Percentiles rank a stretch among this genome's conserved stretches.
These are phyloP conservation scores for Lycium barbarum DNA, from an alignment of 257 asterid genomes.

Conservation along the genomic window DNA sequence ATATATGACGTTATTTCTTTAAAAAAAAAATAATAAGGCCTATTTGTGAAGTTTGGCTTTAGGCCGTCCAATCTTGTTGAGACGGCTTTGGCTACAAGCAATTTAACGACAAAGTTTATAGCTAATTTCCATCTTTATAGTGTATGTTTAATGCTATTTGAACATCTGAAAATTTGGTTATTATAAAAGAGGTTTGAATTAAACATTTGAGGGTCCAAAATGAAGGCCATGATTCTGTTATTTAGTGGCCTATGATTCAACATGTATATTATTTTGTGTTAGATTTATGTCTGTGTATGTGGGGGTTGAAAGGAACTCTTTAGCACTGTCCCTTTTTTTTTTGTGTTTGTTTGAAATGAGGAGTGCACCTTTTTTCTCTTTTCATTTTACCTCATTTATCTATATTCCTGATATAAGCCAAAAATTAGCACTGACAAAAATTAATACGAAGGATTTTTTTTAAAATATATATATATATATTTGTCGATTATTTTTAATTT, in stretches of 20 bases:
- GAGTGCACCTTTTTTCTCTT: background rate
- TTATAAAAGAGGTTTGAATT: background rate
- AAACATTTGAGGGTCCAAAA: background rate
- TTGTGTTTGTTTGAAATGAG: background rate
- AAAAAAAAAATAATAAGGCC: too few species aligned
- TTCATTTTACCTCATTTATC: background rate
- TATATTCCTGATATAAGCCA: background rate
- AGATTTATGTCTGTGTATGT: background rate
- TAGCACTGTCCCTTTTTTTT: background rate
- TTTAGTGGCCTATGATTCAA: constrained; percentile 33
- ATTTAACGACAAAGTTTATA: too few species aligned
- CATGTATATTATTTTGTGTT: background rate
- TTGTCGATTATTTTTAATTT: too few species aligned
- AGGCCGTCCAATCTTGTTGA: too few species aligned
- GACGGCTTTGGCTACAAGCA: too few species aligned
- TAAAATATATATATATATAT: too few species aligned
- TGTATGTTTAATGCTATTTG: background rate
- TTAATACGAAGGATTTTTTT: background rate
- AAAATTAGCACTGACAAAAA: background rate
- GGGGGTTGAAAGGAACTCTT: background rate
- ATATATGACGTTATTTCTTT: too few species aligned
- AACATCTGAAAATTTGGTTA: background rate
- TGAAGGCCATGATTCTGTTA: constrained; percentile 14
- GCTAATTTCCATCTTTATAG: too few species aligned
- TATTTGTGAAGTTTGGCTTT: too few species aligned